phyloP scores from a whole-genome alignment of 169 alveolate species.

The Babesia bigemina region DNA sequence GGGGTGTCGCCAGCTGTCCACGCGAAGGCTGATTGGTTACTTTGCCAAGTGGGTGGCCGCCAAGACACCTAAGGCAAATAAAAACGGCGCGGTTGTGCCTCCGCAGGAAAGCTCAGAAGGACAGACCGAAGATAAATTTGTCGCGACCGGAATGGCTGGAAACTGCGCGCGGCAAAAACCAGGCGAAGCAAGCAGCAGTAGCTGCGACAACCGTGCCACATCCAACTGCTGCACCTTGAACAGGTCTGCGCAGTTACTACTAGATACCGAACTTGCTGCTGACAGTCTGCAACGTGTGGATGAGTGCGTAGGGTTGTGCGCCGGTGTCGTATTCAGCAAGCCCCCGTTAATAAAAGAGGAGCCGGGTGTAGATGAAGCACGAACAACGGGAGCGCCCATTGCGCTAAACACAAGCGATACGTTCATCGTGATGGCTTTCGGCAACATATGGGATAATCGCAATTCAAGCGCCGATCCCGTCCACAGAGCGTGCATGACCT shows the following conservation, averaged over 20 bases:
- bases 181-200: too few relatives aligned
- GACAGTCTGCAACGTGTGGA: not conserved
- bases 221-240: not conserved
- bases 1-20: not conserved
- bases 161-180: too few relatives aligned
- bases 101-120: not conserved
- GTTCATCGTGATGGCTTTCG: not conserved
- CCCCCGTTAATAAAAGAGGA: not conserved
- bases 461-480: not conserved
- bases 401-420: not conserved
- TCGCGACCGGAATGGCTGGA: too few relatives aligned
- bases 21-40: slow-evolving; percentile 15
- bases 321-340: not conserved
- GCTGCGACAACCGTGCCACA: too few relatives aligned
- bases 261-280: not conserved
- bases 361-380: not conserved
- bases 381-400: not conserved
- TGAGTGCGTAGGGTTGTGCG: not conserved
- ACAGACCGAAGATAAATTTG: too few relatives aligned
- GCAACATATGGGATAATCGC: not conserved
- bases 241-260: not conserved
- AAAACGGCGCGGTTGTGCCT: too few relatives aligned
- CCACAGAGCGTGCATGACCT: not conserved
- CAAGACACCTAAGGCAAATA: not conserved
- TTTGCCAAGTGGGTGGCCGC: slow-evolving; percentile 7